Percentiles rank a stretch among this genome's conserved stretches.
Evolutionary conservation across 75 land plant genomes (phyloP).

Genomic region (Pinus tabuliformis): DNA sequence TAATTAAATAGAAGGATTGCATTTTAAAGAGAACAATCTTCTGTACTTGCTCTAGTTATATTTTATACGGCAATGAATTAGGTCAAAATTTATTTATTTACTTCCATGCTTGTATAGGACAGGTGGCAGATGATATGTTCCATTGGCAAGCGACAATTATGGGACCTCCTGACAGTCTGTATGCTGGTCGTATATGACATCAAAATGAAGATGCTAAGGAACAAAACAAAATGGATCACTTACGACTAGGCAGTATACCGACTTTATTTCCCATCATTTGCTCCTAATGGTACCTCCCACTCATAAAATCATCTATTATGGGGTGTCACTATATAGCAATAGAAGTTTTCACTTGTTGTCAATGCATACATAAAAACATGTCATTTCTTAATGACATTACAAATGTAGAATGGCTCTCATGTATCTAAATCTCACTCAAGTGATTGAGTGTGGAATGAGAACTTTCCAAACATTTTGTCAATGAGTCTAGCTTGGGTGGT

Average conservation of each 20-base stretch:
- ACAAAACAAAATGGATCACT: background rate
- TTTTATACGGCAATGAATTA: too few species aligned
- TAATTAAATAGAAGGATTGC: too few species aligned
- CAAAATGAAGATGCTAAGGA: too few species aligned
- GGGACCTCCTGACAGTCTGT: constrained; percentile 63
- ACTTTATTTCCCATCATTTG: background rate
- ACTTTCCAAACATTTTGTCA: too few species aligned
- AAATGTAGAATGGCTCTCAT: too few species aligned
- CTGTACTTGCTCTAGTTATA: too few species aligned
- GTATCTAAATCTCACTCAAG: too few species aligned
- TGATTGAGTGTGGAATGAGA: too few species aligned
- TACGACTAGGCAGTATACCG: background rate
- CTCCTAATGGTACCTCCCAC: background rate
- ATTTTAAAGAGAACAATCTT: too few species aligned
- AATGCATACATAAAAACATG: background rate
- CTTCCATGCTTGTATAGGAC: constrained; percentile 12
- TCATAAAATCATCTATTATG: background rate
- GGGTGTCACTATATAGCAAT: background rate
- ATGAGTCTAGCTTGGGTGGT: too few species aligned
- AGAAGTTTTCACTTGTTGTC: background rate
- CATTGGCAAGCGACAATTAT: constrained; percentile 71
- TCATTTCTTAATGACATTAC: too few species aligned
- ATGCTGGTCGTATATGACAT: constrained; percentile 6
- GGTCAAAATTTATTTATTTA: too few species aligned
- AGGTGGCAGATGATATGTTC: constrained; percentile 54